Conservation (phyloP, 352 stramenopile species). For the Aphanomyces cochlioides region DNA sequence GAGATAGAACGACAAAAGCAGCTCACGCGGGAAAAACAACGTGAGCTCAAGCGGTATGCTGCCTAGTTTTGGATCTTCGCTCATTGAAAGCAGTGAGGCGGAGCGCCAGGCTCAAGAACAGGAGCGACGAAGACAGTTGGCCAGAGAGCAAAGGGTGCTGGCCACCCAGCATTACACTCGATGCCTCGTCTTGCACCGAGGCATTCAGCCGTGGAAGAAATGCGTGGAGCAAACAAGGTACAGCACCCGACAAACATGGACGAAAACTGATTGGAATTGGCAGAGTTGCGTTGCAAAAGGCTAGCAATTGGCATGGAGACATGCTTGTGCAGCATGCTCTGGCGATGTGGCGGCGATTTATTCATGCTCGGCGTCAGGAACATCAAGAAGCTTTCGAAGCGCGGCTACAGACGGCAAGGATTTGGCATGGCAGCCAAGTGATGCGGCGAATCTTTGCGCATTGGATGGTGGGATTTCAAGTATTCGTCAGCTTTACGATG, state of each 20-base stretch:
- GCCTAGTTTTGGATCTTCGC: background rate
- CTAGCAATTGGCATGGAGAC: constrained; percentile 17
- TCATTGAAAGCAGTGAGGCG: background rate
- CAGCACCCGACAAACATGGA: background rate
- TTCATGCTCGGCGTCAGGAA: background rate
- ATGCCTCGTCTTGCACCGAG: background rate
- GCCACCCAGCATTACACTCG: constrained; percentile 14
- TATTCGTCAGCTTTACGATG: too few relatives aligned
- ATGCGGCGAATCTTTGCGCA: too few relatives aligned
- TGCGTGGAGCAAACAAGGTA: background rate
- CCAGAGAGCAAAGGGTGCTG: background rate
- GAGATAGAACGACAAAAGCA: background rate
- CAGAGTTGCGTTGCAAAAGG: constrained; percentile 2
- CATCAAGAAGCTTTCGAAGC: background rate
- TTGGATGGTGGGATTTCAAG: too few relatives aligned
- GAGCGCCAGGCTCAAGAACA: background rate
- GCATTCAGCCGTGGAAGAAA: constrained; percentile 12
- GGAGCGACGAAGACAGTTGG: background rate
- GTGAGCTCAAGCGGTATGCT: constrained; percentile 8
- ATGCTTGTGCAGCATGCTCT: background rate
- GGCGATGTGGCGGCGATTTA: background rate
- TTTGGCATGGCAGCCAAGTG: too few relatives aligned
- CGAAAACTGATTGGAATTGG: background rate
- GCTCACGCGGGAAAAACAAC: background rate
- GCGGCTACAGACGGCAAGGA: background rate